Conservation (phyloP, 805 yeast species). For the Yarrowia sp. region DNA sequence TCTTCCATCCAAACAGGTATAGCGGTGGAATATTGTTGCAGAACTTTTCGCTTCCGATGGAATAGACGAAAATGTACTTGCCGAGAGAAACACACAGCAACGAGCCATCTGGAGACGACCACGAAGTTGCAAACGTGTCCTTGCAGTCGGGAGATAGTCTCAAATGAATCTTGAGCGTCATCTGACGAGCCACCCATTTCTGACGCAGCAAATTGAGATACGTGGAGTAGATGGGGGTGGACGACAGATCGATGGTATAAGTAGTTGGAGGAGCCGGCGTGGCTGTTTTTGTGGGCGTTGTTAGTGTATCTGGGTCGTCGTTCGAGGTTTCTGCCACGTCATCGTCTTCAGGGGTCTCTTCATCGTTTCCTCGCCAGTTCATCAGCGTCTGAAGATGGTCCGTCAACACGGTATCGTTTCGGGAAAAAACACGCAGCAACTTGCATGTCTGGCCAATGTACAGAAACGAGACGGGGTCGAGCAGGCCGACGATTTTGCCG, state of each 20-base stretch:
- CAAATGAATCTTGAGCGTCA: conserved; percentile 22
- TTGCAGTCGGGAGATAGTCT: conserved; percentile 3
- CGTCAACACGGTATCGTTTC: conserved; percentile 14
- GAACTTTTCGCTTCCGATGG: conserved; percentile 23
- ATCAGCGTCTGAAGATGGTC: conserved; percentile 26
- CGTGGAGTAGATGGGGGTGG: conserved; percentile 4
- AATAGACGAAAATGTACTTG: conserved; percentile 26
- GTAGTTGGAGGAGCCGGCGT: not conserved
- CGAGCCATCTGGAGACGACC: conserved; percentile 35
- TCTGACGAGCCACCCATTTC: conserved; percentile 32
- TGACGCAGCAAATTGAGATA: conserved; percentile 35
- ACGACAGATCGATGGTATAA: not conserved
- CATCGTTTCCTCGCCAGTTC: conserved; percentile 29
- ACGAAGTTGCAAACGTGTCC: conserved; percentile 2
- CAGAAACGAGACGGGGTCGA: conserved; percentile 33
- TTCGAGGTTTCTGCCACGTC: not conserved
- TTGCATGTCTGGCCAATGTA: conserved; percentile 36
- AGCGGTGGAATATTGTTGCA: conserved; percentile 35
- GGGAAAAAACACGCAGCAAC: conserved; percentile 11
- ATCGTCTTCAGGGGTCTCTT: conserved; percentile 12
- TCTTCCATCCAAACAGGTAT: conserved; percentile 33
- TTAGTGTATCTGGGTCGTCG: not conserved
- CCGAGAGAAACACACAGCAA: conserved; percentile 24
- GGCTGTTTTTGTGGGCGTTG: not conserved
- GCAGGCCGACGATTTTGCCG: conserved; percentile 30